A percentile compares a stretch with the other conserved stretches of the same genome.
phyloP scores from a whole-genome alignment of 2,329 filamentous ascomycete species.

The Colletotrichum eleusines region DNA sequence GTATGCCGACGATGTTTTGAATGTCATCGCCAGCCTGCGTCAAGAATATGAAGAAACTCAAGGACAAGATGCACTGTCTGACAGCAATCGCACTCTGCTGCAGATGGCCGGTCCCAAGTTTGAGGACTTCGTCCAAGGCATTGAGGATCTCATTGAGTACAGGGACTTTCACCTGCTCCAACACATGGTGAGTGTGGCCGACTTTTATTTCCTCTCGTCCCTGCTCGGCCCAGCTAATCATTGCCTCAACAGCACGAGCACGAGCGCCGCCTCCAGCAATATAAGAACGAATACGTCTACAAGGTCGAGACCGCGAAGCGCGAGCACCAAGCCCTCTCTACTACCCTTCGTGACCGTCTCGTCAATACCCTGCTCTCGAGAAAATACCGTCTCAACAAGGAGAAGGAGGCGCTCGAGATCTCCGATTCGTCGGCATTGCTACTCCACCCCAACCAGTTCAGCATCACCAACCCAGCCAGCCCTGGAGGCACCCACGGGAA shows the following conservation, averaged over 20 bases:
- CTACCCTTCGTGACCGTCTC: slow-evolving; percentile 72
- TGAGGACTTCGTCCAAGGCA: slow-evolving; percentile 83
- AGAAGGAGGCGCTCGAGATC: slow-evolving; percentile 77
- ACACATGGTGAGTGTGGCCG: slow-evolving; percentile 74
- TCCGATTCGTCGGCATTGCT: slow-evolving; percentile 74
- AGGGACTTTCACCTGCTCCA: slow-evolving; percentile 86
- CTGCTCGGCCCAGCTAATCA: slow-evolving; percentile 12
- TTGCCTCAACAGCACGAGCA: slow-evolving; percentile 66
- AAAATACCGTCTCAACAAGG: slow-evolving; percentile 72
- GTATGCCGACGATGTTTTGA: slow-evolving; percentile 78
- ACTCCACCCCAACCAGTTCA: slow-evolving; percentile 76
- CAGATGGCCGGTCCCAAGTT: slow-evolving; percentile 88
- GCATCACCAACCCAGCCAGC: slow-evolving; percentile 72
- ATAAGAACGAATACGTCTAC: slow-evolving; percentile 70
- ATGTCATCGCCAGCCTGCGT: slow-evolving; percentile 75
- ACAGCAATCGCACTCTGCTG: slow-evolving; percentile 67
- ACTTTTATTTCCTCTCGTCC: slow-evolving; percentile 1
- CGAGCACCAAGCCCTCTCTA: slow-evolving; percentile 70
- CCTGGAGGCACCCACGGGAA: slow-evolving; percentile 74
- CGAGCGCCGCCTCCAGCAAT: slow-evolving; percentile 70
- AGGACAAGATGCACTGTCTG: slow-evolving; percentile 53
- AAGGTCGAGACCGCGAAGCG: slow-evolving; percentile 72
- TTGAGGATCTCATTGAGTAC: slow-evolving; percentile 90
- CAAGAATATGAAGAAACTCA: slow-evolving; percentile 64
- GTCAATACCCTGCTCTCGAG: slow-evolving; percentile 75